Evolutionary conservation across 768 basidiomycete species (phyloP), one percentile per base, ranked within the genome.

Genomic region (Coprinopsis marcescibilis): DNA sequence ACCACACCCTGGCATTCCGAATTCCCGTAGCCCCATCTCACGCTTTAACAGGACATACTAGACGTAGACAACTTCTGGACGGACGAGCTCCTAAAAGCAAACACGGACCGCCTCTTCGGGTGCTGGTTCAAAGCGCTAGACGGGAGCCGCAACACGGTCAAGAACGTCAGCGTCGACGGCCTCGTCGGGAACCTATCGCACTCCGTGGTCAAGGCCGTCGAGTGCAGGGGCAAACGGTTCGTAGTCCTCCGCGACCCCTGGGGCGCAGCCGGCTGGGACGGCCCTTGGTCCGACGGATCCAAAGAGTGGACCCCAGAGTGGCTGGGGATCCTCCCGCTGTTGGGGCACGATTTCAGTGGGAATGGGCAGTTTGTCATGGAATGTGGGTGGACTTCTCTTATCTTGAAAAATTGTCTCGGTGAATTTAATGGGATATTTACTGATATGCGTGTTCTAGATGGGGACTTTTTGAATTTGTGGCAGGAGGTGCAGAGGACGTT

Each of bases 341-440:
- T 81, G 0, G 65, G 60, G 3, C 76, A 80, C 57, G 46, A 57
- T 1, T 80, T 80, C 48, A 77, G 77, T 1, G 58, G 72, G 26
- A 71, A 76, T 47, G 78, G 78, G 1, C 65, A 75, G 44, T 80
- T 80, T 46, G 63, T 80, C 14, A 78, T 78, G 77, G 77, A 78
- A 62, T 71, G 69, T 70, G 36, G 49, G 65, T 57, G n/a, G n/a
- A n/a, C 20, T 37, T 38, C n/a, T 4, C 11, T 60, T 2, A 39
- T n/a, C 15, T 33, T 40, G 25, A 13, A 20, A 2, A 32, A 2
- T 27, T 67, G 67, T 7, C 58, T n/a, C n/a, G n/a, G n/a, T n/a
- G n/a, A n/a, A n/a, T n/a, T n/a, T n/a, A n/a, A n/a, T n/a, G n/a
- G n/a, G n/a, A n/a, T n/a, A n/a, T n/a, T n/a, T n/a, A n/a, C n/a